Evolutionary conservation across 192 early-diverging fungal genomes (phyloP).

Genomic region (Piromyces finnis): DNA sequence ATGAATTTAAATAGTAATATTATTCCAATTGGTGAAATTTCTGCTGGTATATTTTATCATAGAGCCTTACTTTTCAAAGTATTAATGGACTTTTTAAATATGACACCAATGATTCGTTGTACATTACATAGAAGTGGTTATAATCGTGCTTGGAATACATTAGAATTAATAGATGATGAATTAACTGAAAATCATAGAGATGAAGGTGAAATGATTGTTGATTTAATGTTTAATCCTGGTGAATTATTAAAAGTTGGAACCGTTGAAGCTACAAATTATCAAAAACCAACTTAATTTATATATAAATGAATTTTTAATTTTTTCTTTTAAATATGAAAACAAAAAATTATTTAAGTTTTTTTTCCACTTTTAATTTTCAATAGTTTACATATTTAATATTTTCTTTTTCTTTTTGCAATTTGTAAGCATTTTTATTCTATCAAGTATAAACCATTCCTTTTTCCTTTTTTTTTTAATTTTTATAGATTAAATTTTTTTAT

Average conservation of each 20-base stretch:
- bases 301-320: background rate
- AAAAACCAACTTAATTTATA: background rate
- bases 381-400: too few species aligned
- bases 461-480: too few species aligned
- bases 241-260: slow-evolving; percentile 12
- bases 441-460: too few species aligned
- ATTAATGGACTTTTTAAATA: slow-evolving; percentile 21
- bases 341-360: too few species aligned
- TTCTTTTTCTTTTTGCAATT: too few species aligned
- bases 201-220: slow-evolving; percentile 20
- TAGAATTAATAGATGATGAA: slow-evolving; percentile 1
- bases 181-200: slow-evolving; percentile 5
- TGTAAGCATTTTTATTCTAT: too few species aligned
- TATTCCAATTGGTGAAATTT: slow-evolving; percentile 17
- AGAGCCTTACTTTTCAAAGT: slow-evolving; percentile 33
- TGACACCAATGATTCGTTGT: slow-evolving; percentile 16
- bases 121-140: slow-evolving; percentile 25
- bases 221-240: slow-evolving; percentile 33
- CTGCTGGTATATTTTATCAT: slow-evolving; percentile 31
- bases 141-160: slow-evolving; percentile 23
- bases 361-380: too few species aligned
- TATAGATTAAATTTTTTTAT: too few species aligned
- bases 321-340: background rate
- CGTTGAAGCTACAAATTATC: slow-evolving; percentile 6
- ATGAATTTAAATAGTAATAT: slow-evolving; percentile 18